A percentile compares a stretch with the other conserved stretches of the same genome.
Evolutionary conservation across 2,329 filamentous ascomycete species (phyloP).

Genomic region (Hypoxylon sp.): DNA sequence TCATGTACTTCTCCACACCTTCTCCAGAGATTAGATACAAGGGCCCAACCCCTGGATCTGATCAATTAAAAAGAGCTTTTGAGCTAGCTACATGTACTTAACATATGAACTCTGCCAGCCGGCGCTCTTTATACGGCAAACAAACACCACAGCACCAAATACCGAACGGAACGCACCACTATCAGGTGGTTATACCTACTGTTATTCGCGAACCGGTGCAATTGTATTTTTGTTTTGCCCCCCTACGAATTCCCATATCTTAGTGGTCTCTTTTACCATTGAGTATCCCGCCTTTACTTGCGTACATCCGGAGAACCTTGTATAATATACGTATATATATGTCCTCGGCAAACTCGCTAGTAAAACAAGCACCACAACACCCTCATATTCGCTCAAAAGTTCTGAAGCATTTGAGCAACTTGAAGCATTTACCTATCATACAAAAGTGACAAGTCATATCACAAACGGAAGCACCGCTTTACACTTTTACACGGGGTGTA

Average conservation of each 20-base stretch:
- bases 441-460: constrained; percentile 40
- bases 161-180: constrained; percentile 35
- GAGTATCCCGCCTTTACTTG: constrained; percentile 1
- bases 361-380: constrained; percentile 27
- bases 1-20: constrained; percentile 40
- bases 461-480: constrained; percentile 17
- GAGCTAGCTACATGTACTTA: constrained; percentile 29
- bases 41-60: constrained; percentile 18
- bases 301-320: constrained; percentile 21
- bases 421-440: constrained; percentile 1
- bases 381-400: constrained; percentile 10
- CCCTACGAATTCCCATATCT: constrained; percentile 27
- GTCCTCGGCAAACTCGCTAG: constrained; percentile 39
- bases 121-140: constrained; percentile 37
- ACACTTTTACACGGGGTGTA: constrained; percentile 8
- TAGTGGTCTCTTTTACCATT: constrained; percentile 17
- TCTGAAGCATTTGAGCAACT: constrained; percentile 20
- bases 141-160: constrained; percentile 20
- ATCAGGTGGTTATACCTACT: constrained; percentile 41
- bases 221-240: constrained; percentile 31
- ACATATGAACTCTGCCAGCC: constrained; percentile 27
- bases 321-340: constrained; percentile 16
- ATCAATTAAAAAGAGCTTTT: constrained; percentile 30
- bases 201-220: constrained; percentile 22
- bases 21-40: constrained; percentile 41